Evolutionary conservation across 2,329 filamentous ascomycete genomes (phyloP), one percentile per base, ranked within the genome.

Genomic region (Hymenoscyphus linearis): DNA sequence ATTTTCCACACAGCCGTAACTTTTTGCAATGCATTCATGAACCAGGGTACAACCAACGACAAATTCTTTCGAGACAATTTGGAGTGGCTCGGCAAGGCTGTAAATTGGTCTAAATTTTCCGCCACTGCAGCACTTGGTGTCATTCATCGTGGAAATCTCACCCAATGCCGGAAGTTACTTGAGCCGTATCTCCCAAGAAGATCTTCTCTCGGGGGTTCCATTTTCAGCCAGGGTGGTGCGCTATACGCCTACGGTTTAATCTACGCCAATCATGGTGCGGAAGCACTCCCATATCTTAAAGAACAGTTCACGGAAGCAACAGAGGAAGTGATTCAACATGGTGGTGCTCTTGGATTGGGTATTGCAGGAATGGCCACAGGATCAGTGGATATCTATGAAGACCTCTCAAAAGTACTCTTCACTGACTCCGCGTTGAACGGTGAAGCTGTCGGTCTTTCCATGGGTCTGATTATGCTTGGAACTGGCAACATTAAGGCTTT

Each of bases 71-170:
- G 96, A 7, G 92, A 98, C 72, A 99, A 99, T 73, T 78, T 99
- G 26, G 95, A 99, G 67, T 99, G 95, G 95, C 79, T 99, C 3
- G 93, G 93, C 63, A 99, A 98, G 80, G 95, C 95, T 27, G 92
- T 98, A 55, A 99, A 99, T 79, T 99, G 95, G 95, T 97, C 93
- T 64, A 99, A 99, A 75, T 99, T 99, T 74, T 97, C 95, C 0
- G 95, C 95, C 14, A 99, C 95, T 4, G 95, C 95, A 60, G 95
- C 95, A 7, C 81, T 99, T 5, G 95, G 95, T 75, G 95, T 98
- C 57, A 97, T 99, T 65, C 95, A 99, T 76, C 89, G 92, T 53
- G 95, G 95, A 60, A 99, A 99, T 75, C 81, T 99, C 62, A 90
- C 89, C 26, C 93, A 99, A 72, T 95, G 93, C 1, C 87, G 92